Conservation (phyloP, 306 rosid genomes). For the Canavalia gladiata region DNA sequence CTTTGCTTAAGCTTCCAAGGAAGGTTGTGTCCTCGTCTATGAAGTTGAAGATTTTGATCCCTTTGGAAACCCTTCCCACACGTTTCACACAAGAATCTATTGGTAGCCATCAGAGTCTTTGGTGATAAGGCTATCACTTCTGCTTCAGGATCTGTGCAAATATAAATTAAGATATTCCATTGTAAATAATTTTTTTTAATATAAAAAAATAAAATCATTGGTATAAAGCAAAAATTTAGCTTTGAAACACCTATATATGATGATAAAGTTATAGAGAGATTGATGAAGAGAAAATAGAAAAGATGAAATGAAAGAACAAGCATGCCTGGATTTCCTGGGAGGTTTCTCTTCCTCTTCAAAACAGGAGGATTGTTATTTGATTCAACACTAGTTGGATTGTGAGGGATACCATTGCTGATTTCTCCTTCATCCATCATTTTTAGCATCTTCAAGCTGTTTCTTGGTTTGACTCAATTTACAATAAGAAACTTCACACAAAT, state of each 20-base stretch:
- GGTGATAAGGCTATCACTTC: conserved; percentile 91
- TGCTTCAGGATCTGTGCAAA: conserved; percentile 84
- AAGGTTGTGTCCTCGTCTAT: conserved; percentile 86
- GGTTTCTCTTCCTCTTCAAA: conserved; percentile 86
- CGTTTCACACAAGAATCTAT: conserved; percentile 85
- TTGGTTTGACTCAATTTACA: conserved; percentile 44
- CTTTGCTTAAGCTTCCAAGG: conserved; percentile 96
- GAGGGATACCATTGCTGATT: conserved; percentile 59
- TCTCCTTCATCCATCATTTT: conserved; percentile 64
- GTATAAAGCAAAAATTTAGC: background rate
- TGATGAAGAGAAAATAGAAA: background rate
- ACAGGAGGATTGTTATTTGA: conserved; percentile 56
- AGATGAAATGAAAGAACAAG: background rate
- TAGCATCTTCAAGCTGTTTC: conserved; percentile 44
- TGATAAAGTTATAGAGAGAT: background rate
- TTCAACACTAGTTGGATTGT: conserved; percentile 50
- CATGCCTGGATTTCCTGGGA: conserved; percentile 95
- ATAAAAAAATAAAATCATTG: background rate
- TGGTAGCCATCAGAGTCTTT: conserved; percentile 85
- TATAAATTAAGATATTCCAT: conserved; percentile 7
- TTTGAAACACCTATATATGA: conserved; percentile 45
- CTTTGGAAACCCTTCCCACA: conserved; percentile 92
- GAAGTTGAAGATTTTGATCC: conserved; percentile 92
- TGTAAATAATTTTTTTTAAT: background rate
- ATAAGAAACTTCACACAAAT: conserved; percentile 50